phyloP scores from a whole-genome alignment of 805 yeast genomes.

The Maudiozyma bulderi region DNA sequence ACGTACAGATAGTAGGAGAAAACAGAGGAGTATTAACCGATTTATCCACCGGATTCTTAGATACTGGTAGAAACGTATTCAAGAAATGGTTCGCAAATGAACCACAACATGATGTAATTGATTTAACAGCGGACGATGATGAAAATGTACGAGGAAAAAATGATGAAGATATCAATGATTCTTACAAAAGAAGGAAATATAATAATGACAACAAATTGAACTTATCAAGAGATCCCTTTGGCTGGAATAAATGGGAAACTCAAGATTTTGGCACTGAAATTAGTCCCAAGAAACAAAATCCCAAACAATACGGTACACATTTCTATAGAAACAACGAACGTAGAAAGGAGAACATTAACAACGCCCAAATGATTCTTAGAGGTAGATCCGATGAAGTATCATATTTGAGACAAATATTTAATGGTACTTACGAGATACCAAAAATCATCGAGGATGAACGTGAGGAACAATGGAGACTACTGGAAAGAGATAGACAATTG shows the following conservation, averaged over 20 bases:
- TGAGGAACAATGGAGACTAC: constrained; percentile 16
- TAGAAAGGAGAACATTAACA: constrained; percentile 1
- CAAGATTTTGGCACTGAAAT: constrained; percentile 21
- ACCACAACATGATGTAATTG: neutral
- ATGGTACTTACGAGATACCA: constrained; percentile 31
- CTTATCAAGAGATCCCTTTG: constrained; percentile 22
- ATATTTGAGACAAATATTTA: constrained; percentile 27
- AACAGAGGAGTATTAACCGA: constrained; percentile 1
- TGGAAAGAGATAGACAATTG: constrained; percentile 13
- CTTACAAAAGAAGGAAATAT: neutral
- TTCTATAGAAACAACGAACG: constrained; percentile 19
- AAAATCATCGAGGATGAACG: constrained; percentile 18
- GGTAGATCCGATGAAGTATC: constrained; percentile 20
- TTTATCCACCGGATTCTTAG: neutral
- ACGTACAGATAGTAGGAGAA: neutral
- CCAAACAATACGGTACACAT: constrained; percentile 30
- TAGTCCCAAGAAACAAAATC: neutral
- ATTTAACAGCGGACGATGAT: neutral
- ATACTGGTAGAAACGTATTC: neutral
- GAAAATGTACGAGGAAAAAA: neutral
- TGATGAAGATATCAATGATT: neutral
- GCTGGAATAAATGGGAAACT: constrained; percentile 21
- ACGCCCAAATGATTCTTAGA: constrained; percentile 9
- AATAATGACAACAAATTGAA: neutral
- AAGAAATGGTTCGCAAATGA: neutral